Evolutionary conservation across 768 basidiomycete species (phyloP), one percentile per base, ranked within the genome.

Genomic region (Tephrocybe sp.): DNA sequence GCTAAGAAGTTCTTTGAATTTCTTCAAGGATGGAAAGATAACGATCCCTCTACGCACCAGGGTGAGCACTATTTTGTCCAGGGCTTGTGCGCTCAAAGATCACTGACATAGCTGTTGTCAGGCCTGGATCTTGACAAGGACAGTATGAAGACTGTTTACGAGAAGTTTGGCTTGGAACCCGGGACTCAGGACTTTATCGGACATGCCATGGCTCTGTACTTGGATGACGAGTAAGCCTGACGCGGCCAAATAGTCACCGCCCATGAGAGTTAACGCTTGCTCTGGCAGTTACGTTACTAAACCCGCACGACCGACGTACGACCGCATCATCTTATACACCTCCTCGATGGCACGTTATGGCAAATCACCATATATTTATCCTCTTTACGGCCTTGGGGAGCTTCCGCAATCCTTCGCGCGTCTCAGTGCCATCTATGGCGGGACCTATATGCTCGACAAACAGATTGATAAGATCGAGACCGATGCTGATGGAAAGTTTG

Each of bases 361-460:
- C 61, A 98, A 99, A 72, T 98, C 97, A 11, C 97, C 97, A 0
- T 99, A 99, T 78, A 97, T 99, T 65, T 99, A 99, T 76, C 97
- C 97, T 14, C 80, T 98, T 33, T 99, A 98, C 70, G 97, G 97
- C 56, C 90, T 99, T 53, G 97, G 97, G 59, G 97, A 99, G 68
- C 90, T 99, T 44, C 97, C 97, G 9, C 97, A 99, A 67, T 92
- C 97, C 2, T 99, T 99, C 65, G 97, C 97, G 7, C 93, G 97
- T 62, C 84, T 99, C 48, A 93, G 90, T 56, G 97, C 97, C 58
- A 98, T 99, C 67, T 98, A 99, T 65, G 97, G 97, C 34, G 97
- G 97, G 36, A 99, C 97, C 11, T 99, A 99, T 77, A 99, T 99
- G 97, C 87, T 99, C 51, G 94, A 98, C 77, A 99, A 99, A 74